Evolutionary conservation across 371 early-diverging fungal species (phyloP).

Genomic region (Rhizomucor miehei): DNA sequence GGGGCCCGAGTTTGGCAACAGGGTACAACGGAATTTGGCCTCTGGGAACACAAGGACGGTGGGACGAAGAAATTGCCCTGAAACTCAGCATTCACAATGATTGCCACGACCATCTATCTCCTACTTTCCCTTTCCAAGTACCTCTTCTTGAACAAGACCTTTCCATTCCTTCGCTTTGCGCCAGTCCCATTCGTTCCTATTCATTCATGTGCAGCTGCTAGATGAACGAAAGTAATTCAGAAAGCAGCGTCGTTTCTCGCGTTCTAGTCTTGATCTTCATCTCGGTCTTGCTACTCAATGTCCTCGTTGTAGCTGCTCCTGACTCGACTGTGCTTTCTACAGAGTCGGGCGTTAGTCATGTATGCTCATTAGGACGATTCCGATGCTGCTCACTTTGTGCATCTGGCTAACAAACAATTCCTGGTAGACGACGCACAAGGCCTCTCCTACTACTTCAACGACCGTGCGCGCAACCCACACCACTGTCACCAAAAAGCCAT

Average conservation of each 20-base stretch:
- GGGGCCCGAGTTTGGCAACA: too few species aligned
- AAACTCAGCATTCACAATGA: conserved; percentile 8
- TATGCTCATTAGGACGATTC: background rate
- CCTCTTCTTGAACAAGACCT: background rate
- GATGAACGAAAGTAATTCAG: conserved; percentile 17
- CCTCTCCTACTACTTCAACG: background rate
- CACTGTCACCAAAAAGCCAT: background rate
- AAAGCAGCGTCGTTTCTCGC: conserved; percentile 10
- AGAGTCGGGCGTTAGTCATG: background rate
- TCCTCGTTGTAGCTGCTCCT: conserved; percentile 9
- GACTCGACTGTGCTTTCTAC: background rate
- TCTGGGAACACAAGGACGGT: conserved; percentile 13
- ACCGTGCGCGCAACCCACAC: background rate
- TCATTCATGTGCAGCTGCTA: conserved; percentile 11
- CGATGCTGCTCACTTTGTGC: background rate
- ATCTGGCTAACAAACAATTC: background rate
- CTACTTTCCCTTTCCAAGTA: conserved; percentile 5
- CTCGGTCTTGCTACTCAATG: conserved; percentile 9
- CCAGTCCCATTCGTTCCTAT: conserved; percentile 9
- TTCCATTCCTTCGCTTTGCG: conserved; percentile 14
- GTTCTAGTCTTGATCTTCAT: conserved; percentile 13
- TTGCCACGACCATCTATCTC: conserved; percentile 4
- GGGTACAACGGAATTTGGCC: too few species aligned
- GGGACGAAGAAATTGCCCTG: conserved; percentile 18
- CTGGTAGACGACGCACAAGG: background rate